A percentile compares a stretch with the other conserved stretches of the same genome.
Conservation (phyloP, 495 filamentous ascomycete genomes). For the Cercophora sp. region DNA sequence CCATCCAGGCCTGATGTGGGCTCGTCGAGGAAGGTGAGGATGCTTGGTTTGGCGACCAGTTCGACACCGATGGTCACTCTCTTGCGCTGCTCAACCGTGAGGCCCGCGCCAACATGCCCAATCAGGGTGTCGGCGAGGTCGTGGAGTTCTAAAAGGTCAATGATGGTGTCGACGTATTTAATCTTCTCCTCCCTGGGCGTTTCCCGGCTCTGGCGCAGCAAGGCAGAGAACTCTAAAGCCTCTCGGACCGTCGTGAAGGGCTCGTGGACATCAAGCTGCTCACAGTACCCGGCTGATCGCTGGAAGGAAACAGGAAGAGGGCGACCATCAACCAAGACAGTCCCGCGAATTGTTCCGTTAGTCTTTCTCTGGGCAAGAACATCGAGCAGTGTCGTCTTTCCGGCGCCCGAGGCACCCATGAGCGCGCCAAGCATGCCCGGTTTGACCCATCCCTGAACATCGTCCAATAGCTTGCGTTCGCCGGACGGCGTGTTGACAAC, state of each 20-base stretch:
- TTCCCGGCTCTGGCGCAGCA: constrained; percentile 70
- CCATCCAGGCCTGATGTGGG: constrained; percentile 84
- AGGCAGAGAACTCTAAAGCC: constrained; percentile 71
- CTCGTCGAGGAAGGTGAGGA: constrained; percentile 74
- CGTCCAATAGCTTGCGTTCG: constrained; percentile 57
- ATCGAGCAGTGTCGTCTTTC: constrained; percentile 64
- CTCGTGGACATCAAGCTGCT: constrained; percentile 82
- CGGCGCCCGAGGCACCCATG: constrained; percentile 81
- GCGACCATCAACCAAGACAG: constrained; percentile 74
- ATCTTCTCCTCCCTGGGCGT: constrained; percentile 65
- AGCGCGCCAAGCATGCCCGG: constrained; percentile 75
- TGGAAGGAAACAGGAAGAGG: constrained; percentile 70
- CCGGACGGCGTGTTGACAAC: constrained; percentile 61
- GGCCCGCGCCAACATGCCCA: constrained; percentile 63
- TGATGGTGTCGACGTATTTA: constrained; percentile 82
- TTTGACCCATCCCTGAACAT: constrained; percentile 71
- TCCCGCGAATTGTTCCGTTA: constrained; percentile 63
- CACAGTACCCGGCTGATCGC: constrained; percentile 77
- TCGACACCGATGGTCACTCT: constrained; percentile 89
- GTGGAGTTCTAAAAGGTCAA: constrained; percentile 75
- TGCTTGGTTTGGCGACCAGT: constrained; percentile 77
- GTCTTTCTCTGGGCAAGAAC: constrained; percentile 72
- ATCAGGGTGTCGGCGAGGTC: constrained; percentile 79
- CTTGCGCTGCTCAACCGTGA: constrained; percentile 51
- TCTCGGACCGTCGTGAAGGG: constrained; percentile 76